Base-by-base conservation (phyloP, 1,284 basidiomycete genomes). In the Cutaneotrichosporon sp. region DNA sequence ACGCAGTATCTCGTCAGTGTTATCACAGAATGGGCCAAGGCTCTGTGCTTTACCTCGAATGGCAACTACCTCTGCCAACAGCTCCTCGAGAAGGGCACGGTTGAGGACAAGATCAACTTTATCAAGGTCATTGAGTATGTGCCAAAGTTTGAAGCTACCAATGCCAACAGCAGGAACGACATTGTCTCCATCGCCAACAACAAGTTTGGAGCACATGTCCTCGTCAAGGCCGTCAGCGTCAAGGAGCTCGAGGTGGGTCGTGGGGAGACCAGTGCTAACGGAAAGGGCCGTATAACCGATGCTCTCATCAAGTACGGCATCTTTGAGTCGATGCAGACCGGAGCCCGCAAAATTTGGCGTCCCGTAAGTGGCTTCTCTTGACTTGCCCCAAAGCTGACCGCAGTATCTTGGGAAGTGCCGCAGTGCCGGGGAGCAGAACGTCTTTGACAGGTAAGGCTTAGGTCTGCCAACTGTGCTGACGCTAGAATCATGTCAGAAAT, bases 11-110 rank as follows among this genome's bases (percentile, higher is more conserved):
- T 72, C 11, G 59, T 64, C 35, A 55, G 50, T 24, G 55, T 62
- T 17, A 72, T 70, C 46, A 57, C 68, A 11, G 68, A 69, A 37
- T 65, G 54, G 56, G 68, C 68, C 9, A 62, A 64, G 37, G 51
- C 54, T 4, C 66, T 72, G n/a, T 72, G 70, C 54, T 67, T 61
- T 46, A 70, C 68, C 12, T 68, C 68, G 26, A 70, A 67, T 39
- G 70, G 70, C 20, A 72, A 72, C 50, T 70, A 72, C 44, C 63
- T 72, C 14, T 72, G 70, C 51, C 70, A 72, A 41, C 70, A 72
- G 52, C 59, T 72, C 26, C 61, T 72, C 8, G 70, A 72, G 32
- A 61, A 64, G 43, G 66, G 65, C 1, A 60, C 62, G 3, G 38
- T 53, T 5, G 59, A 63, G 34, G 70, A 72, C 49, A 69, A 66